Conservation (phyloP, 768 basidiomycete species). For the Pleurotus giganteus region DNA sequence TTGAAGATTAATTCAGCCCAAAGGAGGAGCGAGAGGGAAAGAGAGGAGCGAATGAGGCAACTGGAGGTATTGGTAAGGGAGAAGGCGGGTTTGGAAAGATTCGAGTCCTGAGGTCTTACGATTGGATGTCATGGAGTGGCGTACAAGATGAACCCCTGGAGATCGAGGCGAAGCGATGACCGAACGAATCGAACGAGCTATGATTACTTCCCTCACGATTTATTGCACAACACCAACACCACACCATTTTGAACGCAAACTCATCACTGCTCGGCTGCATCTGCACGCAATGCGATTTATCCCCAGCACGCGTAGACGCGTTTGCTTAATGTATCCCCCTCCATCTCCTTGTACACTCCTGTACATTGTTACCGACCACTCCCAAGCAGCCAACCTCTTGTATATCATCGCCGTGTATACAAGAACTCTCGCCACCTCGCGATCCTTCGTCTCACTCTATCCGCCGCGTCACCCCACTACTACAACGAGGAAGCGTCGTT, state of each 20-base stretch:
- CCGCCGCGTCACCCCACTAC: no score
- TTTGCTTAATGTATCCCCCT: background rate
- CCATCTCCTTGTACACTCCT: background rate
- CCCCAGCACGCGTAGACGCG: background rate
- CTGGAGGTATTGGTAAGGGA: slow-evolving; percentile 54
- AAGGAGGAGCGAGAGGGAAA: slow-evolving; percentile 45
- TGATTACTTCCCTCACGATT: background rate
- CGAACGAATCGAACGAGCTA: background rate
- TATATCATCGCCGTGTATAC: background rate
- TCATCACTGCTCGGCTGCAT: background rate
- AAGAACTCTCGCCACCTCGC: background rate
- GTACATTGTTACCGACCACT: no score
- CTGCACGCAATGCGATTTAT: background rate
- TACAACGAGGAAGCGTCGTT: no score
- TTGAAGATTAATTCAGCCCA: slow-evolving; percentile 56
- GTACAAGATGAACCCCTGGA: background rate
- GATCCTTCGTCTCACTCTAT: background rate
- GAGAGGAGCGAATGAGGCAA: slow-evolving; percentile 41
- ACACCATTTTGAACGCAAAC: no score
- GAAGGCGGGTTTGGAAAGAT: slow-evolving; percentile 46
- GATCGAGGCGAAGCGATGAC: background rate
- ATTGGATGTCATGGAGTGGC: no score
- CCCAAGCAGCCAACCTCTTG: background rate
- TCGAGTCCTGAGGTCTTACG: slow-evolving; percentile 28
- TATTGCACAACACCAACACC: background rate